These are phyloP conservation scores for Arthroderma uncinatum DNA, from an alignment of 2,329 filamentous ascomycete species.

Conservation along the genomic window DNA sequence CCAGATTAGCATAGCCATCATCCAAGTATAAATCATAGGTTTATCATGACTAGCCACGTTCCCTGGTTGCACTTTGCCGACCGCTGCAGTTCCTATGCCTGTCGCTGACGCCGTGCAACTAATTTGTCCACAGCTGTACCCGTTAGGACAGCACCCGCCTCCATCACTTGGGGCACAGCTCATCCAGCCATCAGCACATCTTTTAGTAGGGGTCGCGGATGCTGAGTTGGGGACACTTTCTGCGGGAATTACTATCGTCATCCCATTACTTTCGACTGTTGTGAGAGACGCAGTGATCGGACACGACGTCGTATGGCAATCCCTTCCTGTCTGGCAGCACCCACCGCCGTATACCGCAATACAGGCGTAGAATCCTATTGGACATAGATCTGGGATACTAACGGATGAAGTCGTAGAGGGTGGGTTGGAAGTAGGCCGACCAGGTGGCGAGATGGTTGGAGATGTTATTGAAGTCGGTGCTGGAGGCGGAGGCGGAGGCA, in stretches of 20 bases:
- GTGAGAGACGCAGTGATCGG: constrained; percentile 49
- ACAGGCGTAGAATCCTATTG: constrained; percentile 86
- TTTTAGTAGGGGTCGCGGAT: constrained; percentile 26
- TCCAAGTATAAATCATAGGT: not conserved
- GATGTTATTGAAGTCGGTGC: constrained; percentile 26
- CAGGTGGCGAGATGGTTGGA: constrained; percentile 22
- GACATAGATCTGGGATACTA: constrained; percentile 46
- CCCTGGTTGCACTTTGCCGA: constrained; percentile 29
- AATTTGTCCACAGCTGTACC: constrained; percentile 59
- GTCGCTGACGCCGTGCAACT: constrained; percentile 54
- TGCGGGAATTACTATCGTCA: constrained; percentile 57
- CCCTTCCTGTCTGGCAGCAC: constrained; percentile 77
- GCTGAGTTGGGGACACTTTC: constrained; percentile 33
- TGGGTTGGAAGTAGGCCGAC: constrained; percentile 22
- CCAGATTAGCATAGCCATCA: not conserved
- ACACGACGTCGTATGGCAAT: constrained; percentile 74
- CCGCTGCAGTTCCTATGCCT: constrained; percentile 44
- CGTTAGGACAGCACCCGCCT: constrained; percentile 73
- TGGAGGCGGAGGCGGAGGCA: constrained; percentile 26
- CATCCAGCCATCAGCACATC: constrained; percentile 72
- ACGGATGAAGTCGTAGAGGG: constrained; percentile 23
- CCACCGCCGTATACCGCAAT: constrained; percentile 67
- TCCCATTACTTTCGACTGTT: constrained; percentile 52
- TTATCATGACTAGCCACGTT: constrained; percentile 7
- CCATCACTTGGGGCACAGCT: constrained; percentile 54